phyloP scores from a whole-genome alignment of 306 rosid genomes.

The Vigna mungo region DNA sequence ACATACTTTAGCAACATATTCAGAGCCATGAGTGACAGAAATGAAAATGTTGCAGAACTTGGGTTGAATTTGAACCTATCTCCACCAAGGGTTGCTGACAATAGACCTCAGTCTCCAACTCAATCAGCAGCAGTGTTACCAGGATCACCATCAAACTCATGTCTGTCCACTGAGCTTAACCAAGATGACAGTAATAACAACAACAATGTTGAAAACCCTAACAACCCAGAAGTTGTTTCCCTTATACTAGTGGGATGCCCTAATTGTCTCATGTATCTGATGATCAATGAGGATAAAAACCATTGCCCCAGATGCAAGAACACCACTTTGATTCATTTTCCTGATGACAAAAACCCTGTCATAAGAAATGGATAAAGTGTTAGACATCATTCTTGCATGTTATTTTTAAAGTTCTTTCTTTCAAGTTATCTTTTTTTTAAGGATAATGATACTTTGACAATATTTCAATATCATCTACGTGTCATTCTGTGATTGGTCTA shows the following conservation, averaged over 20 bases:
- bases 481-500: no score
- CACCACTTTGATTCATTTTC: conserved; percentile 87
- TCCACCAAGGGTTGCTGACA: conserved; percentile 69
- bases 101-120: conserved; percentile 57
- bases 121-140: conserved; percentile 71
- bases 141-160: conserved; percentile 81
- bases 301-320: conserved; percentile 95
- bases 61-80: conserved; percentile 88
- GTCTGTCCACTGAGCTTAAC: conserved; percentile 77
- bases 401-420: neutral
- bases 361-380: conserved; percentile 56
- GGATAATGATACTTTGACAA: no score
- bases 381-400: conserved; percentile 33
- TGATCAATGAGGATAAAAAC: conserved; percentile 81
- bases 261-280: conserved; percentile 88
- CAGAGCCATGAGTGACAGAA: conserved; percentile 69
- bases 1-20: neutral
- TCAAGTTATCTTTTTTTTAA: neutral
- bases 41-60: conserved; percentile 74
- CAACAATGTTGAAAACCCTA: conserved; percentile 49
- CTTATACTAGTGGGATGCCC: conserved; percentile 92
- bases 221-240: conserved; percentile 77
- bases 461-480: no score
- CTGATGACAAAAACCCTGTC: conserved; percentile 53
- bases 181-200: conserved; percentile 46